A percentile compares a stretch with the other conserved stretches of the same genome.
These are phyloP conservation scores for Tolypocladium inflatum DNA, from an alignment of 2,329 filamentous ascomycete genomes.

Conservation along the genomic window DNA sequence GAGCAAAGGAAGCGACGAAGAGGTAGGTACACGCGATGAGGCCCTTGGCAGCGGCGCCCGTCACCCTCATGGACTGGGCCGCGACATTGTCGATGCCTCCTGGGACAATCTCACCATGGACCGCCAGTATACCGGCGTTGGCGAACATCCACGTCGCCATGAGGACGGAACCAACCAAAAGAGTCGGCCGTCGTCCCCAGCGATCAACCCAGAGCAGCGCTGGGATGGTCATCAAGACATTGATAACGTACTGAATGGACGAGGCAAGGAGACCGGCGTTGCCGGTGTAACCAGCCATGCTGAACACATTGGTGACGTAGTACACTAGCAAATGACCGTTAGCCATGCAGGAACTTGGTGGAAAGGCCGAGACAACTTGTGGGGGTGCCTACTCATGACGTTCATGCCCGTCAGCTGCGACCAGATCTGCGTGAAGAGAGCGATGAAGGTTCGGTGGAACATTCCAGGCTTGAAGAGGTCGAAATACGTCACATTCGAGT, in stretches of 20 bases:
- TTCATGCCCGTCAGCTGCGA: slow-evolving; percentile 49
- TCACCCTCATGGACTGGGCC: slow-evolving; percentile 37
- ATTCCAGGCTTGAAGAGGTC: slow-evolving; percentile 66
- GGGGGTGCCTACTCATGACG: slow-evolving; percentile 38
- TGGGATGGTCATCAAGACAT: slow-evolving; percentile 69
- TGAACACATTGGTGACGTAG: slow-evolving; percentile 43
- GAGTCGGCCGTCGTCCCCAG: slow-evolving; percentile 63
- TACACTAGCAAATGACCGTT: slow-evolving; percentile 34
- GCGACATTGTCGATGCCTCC: slow-evolving; percentile 34
- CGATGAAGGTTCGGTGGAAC: slow-evolving; percentile 42
- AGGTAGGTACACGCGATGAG: slow-evolving; percentile 60
- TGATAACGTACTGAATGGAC: slow-evolving; percentile 58
- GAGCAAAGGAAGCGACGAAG: slow-evolving; percentile 42
- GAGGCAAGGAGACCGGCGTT: slow-evolving; percentile 45
- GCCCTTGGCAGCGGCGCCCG: slow-evolving; percentile 40
- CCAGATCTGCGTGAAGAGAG: slow-evolving; percentile 44
- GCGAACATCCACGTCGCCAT: slow-evolving; percentile 54
- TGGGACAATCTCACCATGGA: slow-evolving; percentile 30
- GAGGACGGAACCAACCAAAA: slow-evolving; percentile 55
- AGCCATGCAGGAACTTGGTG: background rate
- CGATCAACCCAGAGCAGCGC: slow-evolving; percentile 66
- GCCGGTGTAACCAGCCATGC: slow-evolving; percentile 27
- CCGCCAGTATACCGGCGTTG: slow-evolving; percentile 42
- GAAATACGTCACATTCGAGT: slow-evolving; percentile 58
- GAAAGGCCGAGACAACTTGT: background rate